Evolutionary conservation across 1,139 yeast genomes (phyloP).

Genomic region (Saccharomyces hybrid): DNA sequence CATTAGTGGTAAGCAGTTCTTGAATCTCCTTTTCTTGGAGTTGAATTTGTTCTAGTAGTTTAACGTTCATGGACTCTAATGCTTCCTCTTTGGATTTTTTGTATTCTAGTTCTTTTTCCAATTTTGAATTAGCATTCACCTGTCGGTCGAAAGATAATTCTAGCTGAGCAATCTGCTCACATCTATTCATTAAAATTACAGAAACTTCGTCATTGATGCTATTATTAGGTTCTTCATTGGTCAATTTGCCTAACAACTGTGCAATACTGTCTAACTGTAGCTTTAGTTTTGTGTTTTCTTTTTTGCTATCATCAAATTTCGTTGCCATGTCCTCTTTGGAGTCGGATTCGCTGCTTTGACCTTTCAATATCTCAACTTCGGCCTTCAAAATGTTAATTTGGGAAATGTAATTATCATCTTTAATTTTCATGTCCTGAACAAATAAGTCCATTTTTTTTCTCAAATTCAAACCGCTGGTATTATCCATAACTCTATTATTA

Average conservation of each 20-base stretch:
- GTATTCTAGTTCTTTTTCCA: constrained; percentile 11
- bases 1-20: constrained; percentile 13
- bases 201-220: constrained; percentile 6
- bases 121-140: constrained; percentile 9
- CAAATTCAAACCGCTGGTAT: constrained; percentile 54
- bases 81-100: constrained; percentile 10
- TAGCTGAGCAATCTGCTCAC: constrained; percentile 20
- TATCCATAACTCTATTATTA: constrained; percentile 59
- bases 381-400: constrained; percentile 44
- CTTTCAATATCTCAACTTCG: constrained; percentile 45
- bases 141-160: constrained; percentile 18
- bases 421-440: constrained; percentile 42
- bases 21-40: constrained; percentile 14
- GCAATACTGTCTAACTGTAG: constrained; percentile 37
- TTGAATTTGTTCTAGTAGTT: constrained; percentile 18
- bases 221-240: neutral
- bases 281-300: constrained; percentile 41
- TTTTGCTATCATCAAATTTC: constrained; percentile 37
- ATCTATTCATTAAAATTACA: constrained; percentile 18
- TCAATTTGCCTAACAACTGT: constrained; percentile 22
- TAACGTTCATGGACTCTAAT: constrained; percentile 18
- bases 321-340: constrained; percentile 16
- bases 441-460: constrained; percentile 43
- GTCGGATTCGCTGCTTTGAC: constrained; percentile 17
- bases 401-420: constrained; percentile 39